These are phyloP conservation scores for Arthrobotrys pseudoclavata DNA, from an alignment of 2,329 filamentous ascomycete genomes.

Conservation along the genomic window DNA sequence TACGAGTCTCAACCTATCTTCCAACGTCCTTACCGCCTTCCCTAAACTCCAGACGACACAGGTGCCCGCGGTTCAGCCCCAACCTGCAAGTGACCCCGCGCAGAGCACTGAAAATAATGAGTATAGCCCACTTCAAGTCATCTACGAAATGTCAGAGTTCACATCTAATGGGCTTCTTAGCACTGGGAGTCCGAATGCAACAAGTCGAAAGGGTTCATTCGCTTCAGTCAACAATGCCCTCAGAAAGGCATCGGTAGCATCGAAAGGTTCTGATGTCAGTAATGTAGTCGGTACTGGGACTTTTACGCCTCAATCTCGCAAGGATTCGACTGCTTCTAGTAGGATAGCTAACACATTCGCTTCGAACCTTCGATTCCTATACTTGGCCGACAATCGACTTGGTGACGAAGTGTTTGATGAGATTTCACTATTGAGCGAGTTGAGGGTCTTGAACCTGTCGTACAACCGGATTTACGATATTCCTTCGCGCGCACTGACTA, in stretches of 20 bases:
- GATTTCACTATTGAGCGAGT: conserved; percentile 82
- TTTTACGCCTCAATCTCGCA: conserved; percentile 73
- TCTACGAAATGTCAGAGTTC: conserved; percentile 78
- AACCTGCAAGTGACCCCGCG: conserved; percentile 68
- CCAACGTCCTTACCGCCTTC: conserved; percentile 90
- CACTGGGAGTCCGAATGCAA: conserved; percentile 77
- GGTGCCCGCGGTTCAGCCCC: conserved; percentile 73
- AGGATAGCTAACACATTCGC: conserved; percentile 88
- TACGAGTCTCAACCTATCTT: conserved; percentile 93
- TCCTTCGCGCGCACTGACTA: conserved; percentile 86
- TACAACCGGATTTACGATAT: conserved; percentile 96
- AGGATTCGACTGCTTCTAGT: conserved; percentile 89
- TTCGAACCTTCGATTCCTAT: conserved; percentile 83
- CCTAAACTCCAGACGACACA: conserved; percentile 77
- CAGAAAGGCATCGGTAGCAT: conserved; percentile 73
- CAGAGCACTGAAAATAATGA: conserved; percentile 63
- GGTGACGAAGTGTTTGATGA: conserved; percentile 97
- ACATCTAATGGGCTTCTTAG: conserved; percentile 79
- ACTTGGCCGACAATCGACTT: conserved; percentile 91
- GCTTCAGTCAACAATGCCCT: conserved; percentile 71
- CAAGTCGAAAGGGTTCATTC: conserved; percentile 82
- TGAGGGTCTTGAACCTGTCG: conserved; percentile 90
- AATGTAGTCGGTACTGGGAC: conserved; percentile 72
- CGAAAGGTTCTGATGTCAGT: conserved; percentile 87
- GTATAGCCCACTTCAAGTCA: conserved; percentile 41